Evolutionary conservation across 306 rosid genomes (phyloP).

Genomic region (Fagus sylvatica): DNA sequence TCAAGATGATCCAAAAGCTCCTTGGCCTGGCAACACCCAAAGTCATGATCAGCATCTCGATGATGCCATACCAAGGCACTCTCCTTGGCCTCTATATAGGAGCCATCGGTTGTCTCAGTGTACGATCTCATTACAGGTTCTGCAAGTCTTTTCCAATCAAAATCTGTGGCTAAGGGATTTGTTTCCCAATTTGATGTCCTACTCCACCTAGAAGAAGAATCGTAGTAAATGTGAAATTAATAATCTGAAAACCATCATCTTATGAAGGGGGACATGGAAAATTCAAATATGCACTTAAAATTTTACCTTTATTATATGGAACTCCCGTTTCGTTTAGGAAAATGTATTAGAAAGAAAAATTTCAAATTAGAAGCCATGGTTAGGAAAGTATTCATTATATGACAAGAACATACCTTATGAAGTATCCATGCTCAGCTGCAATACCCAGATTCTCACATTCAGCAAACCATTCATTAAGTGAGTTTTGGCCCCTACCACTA

Average conservation of each 20-base stretch:
- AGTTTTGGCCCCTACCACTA: slow-evolving; percentile 68
- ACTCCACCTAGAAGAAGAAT: slow-evolving; percentile 59
- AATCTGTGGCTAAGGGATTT: slow-evolving; percentile 26
- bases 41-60: slow-evolving; percentile 53
- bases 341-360: neutral
- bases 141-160: slow-evolving; percentile 57
- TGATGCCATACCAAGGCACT: slow-evolving; percentile 80
- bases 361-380: slow-evolving; percentile 7
- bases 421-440: slow-evolving; percentile 94
- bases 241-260: slow-evolving; percentile 7
- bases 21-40: slow-evolving; percentile 68
- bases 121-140: slow-evolving; percentile 68
- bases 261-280: slow-evolving; percentile 2
- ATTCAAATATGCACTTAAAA: neutral
- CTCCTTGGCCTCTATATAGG: slow-evolving; percentile 70
- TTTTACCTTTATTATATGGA: neutral
- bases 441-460: slow-evolving; percentile 79
- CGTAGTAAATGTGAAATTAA: slow-evolving; percentile 16
- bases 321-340: neutral
- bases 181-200: slow-evolving; percentile 61
- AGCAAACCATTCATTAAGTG: slow-evolving; percentile 68
- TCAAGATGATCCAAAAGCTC: slow-evolving; percentile 69
- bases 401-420: slow-evolving; percentile 52
- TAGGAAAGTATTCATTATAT: neutral
- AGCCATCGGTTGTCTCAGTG: slow-evolving; percentile 64